These are phyloP conservation scores for Colletotrichum spinosum DNA, from an alignment of 2,329 filamentous ascomycete species.

Conservation along the genomic window DNA sequence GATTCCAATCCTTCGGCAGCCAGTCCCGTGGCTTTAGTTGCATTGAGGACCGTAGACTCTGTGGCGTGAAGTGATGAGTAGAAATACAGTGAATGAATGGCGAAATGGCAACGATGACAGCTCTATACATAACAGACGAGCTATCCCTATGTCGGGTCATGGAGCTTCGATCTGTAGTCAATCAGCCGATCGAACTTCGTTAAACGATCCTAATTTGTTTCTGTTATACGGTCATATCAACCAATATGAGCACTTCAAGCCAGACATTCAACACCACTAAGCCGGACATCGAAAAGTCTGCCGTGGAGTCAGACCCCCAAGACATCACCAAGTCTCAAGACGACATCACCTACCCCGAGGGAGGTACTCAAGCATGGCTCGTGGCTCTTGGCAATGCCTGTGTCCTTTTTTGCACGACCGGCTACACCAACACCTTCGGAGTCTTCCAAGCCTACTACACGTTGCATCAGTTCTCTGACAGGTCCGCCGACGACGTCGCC, in stretches of 20 bases:
- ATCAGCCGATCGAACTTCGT: too few relatives aligned
- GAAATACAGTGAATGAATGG: too few relatives aligned
- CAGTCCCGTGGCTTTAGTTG: background rate
- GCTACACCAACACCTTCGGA: constrained; percentile 58
- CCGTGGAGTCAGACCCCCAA: background rate
- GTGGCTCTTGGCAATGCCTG: constrained; percentile 49
- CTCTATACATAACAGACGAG: too few relatives aligned
- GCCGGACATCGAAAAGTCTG: constrained; percentile 7
- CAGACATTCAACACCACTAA: background rate
- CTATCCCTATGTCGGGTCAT: too few relatives aligned
- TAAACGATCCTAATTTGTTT: too few relatives aligned
- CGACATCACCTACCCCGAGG: constrained; percentile 42
- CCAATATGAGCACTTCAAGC: background rate
- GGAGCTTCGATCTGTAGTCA: too few relatives aligned
- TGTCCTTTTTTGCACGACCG: constrained; percentile 53
- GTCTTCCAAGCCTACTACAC: constrained; percentile 58
- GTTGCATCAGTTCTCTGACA: constrained; percentile 46
- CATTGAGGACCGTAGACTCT: background rate
- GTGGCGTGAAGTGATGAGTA: too few relatives aligned
- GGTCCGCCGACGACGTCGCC: constrained; percentile 48
- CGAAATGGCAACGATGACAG: too few relatives aligned
- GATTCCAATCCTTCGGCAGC: background rate
- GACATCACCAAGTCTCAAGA: background rate
- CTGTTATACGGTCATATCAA: too few relatives aligned
- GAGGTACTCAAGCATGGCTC: constrained; percentile 53